Base-by-base conservation (phyloP, 106 monocot genomes). In the Cymbidium sinense region DNA sequence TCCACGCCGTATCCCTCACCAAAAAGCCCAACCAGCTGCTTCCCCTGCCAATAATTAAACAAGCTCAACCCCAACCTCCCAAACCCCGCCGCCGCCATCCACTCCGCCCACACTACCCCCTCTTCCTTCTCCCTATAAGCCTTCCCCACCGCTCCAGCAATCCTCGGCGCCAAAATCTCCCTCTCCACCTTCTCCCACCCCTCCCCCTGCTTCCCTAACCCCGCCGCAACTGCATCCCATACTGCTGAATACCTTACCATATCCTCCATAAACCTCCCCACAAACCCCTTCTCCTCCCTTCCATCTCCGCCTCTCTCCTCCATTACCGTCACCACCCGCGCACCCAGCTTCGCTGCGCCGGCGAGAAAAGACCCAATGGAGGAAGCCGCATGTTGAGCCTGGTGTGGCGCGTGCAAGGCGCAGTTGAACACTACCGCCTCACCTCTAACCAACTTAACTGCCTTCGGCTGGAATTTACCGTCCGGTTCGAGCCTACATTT, bases 401-500 rank as follows among this genome's bases (percentile, higher is more conserved):
- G 8, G 73, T 77, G 55, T 4, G 80, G 80, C 28, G 83, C 81
- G 69, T 87, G 83, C 15, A 83, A 6, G 2, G 83, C 82, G 78
- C 89, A 89, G 75, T 89, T 89, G 17, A 72, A 79, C 4, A 86
- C 70, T 7, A 89, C 9, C 0, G 76, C 70, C 36, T 89, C 89
- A 4, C 89, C 89, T 64, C 82, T 89, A 34, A 84, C 82, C 43
- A 77, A 12, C 71, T 78, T 79, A 13, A 89, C 75, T 0, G 72
- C 77, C 20, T 74, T 36, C 23, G 86, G 70, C 7, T 80, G 79
- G 82, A 89, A 89, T 35, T 51, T 36, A 29, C 86, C 82, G 70
- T 86, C 86, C 20, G 77, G 29, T 72, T 89, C 86, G 10, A 89
- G 82, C 43, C 86, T 67, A 81, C 89, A 86, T 77, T 86, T 84